Evolutionary conservation across 1,284 basidiomycete species (phyloP).

Genomic region (Leccinum angustisporum): DNA sequence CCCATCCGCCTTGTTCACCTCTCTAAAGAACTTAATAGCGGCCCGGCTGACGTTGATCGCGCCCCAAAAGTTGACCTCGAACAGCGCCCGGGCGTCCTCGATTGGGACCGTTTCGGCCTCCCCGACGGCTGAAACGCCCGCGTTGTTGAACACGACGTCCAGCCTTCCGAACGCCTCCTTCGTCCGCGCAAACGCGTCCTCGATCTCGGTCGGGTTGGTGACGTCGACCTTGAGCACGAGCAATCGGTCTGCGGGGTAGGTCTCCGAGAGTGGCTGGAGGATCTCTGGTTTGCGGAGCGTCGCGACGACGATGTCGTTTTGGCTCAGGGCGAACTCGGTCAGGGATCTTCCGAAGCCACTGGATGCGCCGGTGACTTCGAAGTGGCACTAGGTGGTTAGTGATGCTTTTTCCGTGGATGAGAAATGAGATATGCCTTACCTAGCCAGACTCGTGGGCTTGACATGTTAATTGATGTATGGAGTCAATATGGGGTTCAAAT

Average conservation of each 20-base stretch:
- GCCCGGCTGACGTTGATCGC: constrained; percentile 13
- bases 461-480: constrained; percentile 6
- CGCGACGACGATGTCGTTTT: constrained; percentile 7
- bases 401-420: background rate
- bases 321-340: constrained; percentile 6
- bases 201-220: constrained; percentile 10
- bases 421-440: background rate
- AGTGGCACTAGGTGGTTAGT: background rate
- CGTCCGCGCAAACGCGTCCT: constrained; percentile 11
- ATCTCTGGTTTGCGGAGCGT: constrained; percentile 8
- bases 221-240: constrained; percentile 16
- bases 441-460: constrained; percentile 16
- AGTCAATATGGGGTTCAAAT: too few relatives aligned
- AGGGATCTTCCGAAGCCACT: constrained; percentile 8
- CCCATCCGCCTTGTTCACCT: constrained; percentile 13
- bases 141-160: constrained; percentile 21
- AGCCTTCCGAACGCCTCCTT: constrained; percentile 10
- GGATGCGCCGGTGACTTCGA: constrained; percentile 5
- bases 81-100: constrained; percentile 12
- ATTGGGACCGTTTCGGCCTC: constrained; percentile 13
- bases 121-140: constrained; percentile 7
- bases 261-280: background rate
- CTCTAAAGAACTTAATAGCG: constrained; percentile 21
- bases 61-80: constrained; percentile 28
- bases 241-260: constrained; percentile 2